phyloP scores from a whole-genome alignment of 1,284 basidiomycete genomes.

The Leccinum glutinopallens region DNA sequence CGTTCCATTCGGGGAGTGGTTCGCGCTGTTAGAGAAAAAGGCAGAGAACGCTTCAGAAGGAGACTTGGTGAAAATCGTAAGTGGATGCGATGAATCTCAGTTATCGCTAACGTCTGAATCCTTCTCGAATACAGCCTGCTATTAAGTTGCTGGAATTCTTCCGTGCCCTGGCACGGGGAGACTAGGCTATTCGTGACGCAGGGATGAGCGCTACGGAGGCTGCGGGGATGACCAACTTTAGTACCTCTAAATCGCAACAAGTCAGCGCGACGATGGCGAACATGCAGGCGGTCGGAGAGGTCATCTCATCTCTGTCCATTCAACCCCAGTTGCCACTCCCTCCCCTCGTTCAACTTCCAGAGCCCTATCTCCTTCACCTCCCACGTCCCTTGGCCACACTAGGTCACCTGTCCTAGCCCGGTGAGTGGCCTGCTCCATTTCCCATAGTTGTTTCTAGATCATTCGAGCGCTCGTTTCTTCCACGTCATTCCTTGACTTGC shows the following conservation, averaged over 20 bases:
- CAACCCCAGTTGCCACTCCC: conserved; percentile 16
- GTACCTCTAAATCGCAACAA: conserved; percentile 17
- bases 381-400: conserved; percentile 27
- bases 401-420: conserved; percentile 36
- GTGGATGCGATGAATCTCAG: background rate
- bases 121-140: no score
- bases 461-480: background rate
- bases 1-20: background rate
- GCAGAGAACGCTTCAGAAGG: background rate
- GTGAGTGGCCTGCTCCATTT: conserved; percentile 24
- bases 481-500: conserved; percentile 19
- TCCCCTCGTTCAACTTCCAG: conserved; percentile 15
- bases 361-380: conserved; percentile 22
- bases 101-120: no score
- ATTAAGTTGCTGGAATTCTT: background rate
- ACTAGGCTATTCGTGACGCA: background rate
- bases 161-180: background rate
- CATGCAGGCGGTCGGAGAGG: conserved; percentile 11
- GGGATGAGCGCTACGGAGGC: background rate
- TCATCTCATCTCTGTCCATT: conserved; percentile 18
- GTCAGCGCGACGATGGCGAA: conserved; percentile 19
- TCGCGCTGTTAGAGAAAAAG: background rate
- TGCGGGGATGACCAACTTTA: conserved; percentile 8
- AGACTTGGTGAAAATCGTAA: background rate
- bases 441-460: conserved; percentile 2